These are phyloP conservation scores for Cerrena zonata DNA, from an alignment of 1,284 basidiomycete species.

Conservation along the genomic window DNA sequence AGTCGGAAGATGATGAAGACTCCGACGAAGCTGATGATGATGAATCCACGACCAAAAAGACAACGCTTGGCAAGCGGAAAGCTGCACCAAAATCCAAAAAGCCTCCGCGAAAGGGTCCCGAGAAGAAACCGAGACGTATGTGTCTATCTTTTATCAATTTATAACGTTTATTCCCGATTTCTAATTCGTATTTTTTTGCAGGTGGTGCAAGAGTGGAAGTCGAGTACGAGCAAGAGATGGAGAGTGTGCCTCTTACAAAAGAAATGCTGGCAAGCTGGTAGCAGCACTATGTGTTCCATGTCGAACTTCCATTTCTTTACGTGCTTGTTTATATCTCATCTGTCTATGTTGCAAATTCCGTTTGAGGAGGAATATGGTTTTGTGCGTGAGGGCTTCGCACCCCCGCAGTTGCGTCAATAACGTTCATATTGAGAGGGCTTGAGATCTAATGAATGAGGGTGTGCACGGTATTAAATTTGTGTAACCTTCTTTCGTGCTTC, in stretches of 20 bases:
- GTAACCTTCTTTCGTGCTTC: no score
- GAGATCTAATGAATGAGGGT: no score
- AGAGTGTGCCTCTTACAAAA: conserved; percentile 58
- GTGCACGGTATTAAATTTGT: no score
- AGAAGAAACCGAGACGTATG: conserved; percentile 57
- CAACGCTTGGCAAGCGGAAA: conserved; percentile 66
- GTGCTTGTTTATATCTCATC: neutral
- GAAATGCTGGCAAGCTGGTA: conserved; percentile 57
- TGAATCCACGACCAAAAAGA: conserved; percentile 28
- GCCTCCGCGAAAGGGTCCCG: conserved; percentile 44
- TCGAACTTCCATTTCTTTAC: no score
- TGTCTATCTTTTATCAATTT: conserved; percentile 11
- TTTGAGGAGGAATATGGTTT: no score
- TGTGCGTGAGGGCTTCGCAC: no score
- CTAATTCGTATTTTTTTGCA: conserved; percentile 25
- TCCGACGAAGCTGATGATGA: conserved; percentile 27
- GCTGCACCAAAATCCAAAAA: conserved; percentile 33
- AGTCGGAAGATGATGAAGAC: conserved; percentile 23
- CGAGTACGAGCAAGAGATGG: conserved; percentile 91
- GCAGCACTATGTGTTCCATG: neutral
- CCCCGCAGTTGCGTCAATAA: no score
- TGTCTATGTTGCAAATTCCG: no score
- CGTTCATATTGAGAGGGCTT: no score
- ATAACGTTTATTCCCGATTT: conserved; percentile 10
- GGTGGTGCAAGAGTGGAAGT: conserved; percentile 83